These are phyloP conservation scores for Pelagophyceae sp. DNA, from an alignment of 352 stramenopile species.

Conservation along the genomic window DNA sequence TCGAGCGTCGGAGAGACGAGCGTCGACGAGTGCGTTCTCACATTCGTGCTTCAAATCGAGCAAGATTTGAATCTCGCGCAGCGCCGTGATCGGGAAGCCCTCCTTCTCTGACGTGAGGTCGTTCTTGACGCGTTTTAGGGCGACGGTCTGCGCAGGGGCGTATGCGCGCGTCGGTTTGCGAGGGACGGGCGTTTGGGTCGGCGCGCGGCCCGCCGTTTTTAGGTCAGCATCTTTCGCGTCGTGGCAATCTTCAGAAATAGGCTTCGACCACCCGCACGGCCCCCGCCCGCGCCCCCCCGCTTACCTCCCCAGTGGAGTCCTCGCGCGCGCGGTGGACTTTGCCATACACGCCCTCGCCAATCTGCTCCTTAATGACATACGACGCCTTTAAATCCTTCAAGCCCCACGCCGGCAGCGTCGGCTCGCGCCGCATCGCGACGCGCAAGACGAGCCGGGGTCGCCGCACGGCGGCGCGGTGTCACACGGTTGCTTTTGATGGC, in stretches of 20 bases:
- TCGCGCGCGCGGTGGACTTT: neutral
- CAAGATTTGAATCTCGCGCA: slow-evolving; percentile 7
- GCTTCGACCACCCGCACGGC: too few relatives aligned
- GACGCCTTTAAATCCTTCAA: neutral
- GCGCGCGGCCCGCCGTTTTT: too few relatives aligned
- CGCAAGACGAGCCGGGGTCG: neutral
- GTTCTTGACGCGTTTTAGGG: neutral
- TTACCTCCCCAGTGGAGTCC: neutral
- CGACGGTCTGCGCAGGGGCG: too few relatives aligned
- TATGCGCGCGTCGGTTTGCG: too few relatives aligned
- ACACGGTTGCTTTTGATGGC: too few relatives aligned
- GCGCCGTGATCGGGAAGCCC: slow-evolving; percentile 3
- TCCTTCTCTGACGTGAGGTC: neutral
- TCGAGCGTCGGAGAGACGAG: too few relatives aligned
- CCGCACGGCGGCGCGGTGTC: too few relatives aligned
- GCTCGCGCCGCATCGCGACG: neutral
- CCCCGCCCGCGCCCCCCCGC: too few relatives aligned
- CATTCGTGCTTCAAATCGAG: neutral
- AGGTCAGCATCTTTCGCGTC: too few relatives aligned
- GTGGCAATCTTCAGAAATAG: too few relatives aligned
- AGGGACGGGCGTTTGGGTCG: too few relatives aligned
- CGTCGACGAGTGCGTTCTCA: too few relatives aligned
- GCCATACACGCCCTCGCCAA: slow-evolving; percentile 1
- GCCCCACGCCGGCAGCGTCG: neutral
- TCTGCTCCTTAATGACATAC: neutral